phyloP scores from a whole-genome alignment of 176 grass and related monocot species.

The bread wheat (Triticum aestivum) region IWGSC_CS_RefSeq_v2.1 NC_057798.1:811595451-811595950 shows the following conservation, averaged over 20 bases:
- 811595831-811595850: accelerated
- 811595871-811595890: background rate
- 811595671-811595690: too few species aligned
- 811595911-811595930: accelerated
- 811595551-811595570: too few species aligned
- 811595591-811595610: too few species aligned
- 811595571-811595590: too few species aligned
- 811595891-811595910: background rate
- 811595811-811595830: background rate
- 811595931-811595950: background rate
- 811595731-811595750: too few species aligned
- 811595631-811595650: too few species aligned
- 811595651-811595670: too few species aligned
- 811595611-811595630: too few species aligned
- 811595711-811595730: too few species aligned
- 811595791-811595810: background rate
- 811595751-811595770: background rate
- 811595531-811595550: background rate
- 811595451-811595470: background rate
- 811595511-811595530: background rate
- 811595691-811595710: too few species aligned
- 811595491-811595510: background rate
- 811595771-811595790: background rate
- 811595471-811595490: background rate
- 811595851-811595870: background rate